Evolutionary conservation across 345 rosid species (phyloP), one percentile per base, ranked within the genome.

Genomic region (Carallia pectinifolia): DNA sequence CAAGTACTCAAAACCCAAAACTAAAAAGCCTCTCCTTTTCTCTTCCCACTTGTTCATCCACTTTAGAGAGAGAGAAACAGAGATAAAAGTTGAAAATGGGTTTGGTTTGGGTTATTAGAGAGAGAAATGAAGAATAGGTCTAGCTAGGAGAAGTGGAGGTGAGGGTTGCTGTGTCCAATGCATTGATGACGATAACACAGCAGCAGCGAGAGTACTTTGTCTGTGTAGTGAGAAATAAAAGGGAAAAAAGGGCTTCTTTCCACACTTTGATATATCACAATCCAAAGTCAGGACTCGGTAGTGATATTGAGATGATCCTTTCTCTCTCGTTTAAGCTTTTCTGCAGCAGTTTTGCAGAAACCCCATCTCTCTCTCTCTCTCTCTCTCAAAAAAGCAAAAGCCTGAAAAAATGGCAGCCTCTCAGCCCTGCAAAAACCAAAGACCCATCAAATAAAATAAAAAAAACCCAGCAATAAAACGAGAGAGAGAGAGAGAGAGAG

Each of bases 211-310:
- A 52, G 77, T 70, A 74, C 84, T 86, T 85, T 76, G 83, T 75
- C 76, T 81, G 69, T 69, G 79, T 66, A 63, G 81, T 71, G 70
- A 71, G 71, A 64, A 75, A 81, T 78, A 70, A 52, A 33, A 33
- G 55, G 55, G 5, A 12, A 44, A 44, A 40, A 44, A 44, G 9
- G 77, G 53, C 75, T 76, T 74, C 77, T 58, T 59, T 71, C 82
- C 80, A 78, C 87, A 69, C 83, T 77, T 83, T 59, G 94, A 91
- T 71, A 80, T 74, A 81, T 91, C 96, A 78, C 86, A 31, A 81
- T 91, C 96, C 82, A 85, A 87, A 8, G 97, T 88, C 98, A 94
- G 97, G 72, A 74, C 2, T 7, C 60, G 23, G 60, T 73, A 48
- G 74, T 72, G 70, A 65, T 53, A 68, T 1, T 37, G 34, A 53